Conservation (phyloP, 2,329 filamentous ascomycete species). For the Stagonosporopsis tanaceti region DNA sequence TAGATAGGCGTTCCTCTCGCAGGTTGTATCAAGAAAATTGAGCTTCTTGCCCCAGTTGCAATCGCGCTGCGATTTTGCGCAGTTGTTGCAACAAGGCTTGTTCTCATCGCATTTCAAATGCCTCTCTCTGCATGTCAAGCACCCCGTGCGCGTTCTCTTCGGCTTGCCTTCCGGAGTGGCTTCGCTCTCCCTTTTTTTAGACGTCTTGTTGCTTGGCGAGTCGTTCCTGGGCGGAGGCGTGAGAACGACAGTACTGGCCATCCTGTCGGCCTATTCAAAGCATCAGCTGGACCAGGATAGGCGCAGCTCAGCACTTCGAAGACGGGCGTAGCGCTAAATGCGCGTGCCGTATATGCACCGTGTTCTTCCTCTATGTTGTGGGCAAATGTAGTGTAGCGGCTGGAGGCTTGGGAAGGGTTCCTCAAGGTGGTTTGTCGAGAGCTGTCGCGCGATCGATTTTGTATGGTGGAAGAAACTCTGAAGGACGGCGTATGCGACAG, state of each 20-base stretch:
- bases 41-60: conserved; percentile 88
- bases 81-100: conserved; percentile 74
- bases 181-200: conserved; percentile 34
- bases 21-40: conserved; percentile 89
- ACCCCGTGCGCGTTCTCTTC: conserved; percentile 89
- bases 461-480: background rate
- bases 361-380: background rate
- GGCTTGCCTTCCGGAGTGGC: conserved; percentile 64
- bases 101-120: conserved; percentile 92
- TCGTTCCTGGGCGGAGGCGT: conserved; percentile 34
- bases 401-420: background rate
- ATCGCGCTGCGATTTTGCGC: conserved; percentile 82
- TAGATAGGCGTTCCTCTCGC: conserved; percentile 69
- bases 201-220: conserved; percentile 29
- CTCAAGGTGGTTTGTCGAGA: background rate
- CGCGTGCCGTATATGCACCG: background rate
- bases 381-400: background rate
- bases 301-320: conserved; percentile 2
- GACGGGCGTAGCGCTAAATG: conserved; percentile 1
- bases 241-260: conserved; percentile 30
- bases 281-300: conserved; percentile 12
- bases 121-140: conserved; percentile 85
- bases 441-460: conserved; percentile 4
- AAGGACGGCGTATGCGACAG: conserved; percentile 1
- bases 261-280: conserved; percentile 16